Conservation (phyloP, 1,284 basidiomycete species). For the Neolentinus lepideus region DNA sequence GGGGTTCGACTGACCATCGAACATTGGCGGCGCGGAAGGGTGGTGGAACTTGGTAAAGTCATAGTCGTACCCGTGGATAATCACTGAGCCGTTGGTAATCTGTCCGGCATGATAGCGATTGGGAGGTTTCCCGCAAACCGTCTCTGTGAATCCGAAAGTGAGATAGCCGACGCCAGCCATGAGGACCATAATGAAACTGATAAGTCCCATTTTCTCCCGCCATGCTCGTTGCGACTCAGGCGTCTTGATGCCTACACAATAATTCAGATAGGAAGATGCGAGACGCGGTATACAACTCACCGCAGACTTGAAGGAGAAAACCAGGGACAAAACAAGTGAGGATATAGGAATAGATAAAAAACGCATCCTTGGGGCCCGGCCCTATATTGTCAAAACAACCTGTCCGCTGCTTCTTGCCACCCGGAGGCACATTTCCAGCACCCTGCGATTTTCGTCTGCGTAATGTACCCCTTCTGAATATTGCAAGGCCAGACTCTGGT, state of each 20-base stretch:
- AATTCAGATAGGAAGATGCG: constrained; percentile 4
- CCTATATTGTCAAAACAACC: constrained; percentile 65
- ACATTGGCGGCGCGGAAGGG: constrained; percentile 56
- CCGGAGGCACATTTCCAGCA: constrained; percentile 25
- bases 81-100: constrained; percentile 77
- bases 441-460: constrained; percentile 59
- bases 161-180: constrained; percentile 97
- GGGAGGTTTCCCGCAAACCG: constrained; percentile 84
- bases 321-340: constrained; percentile 82
- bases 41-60: constrained; percentile 86
- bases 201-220: constrained; percentile 96
- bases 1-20: constrained; percentile 80
- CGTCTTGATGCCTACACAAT: constrained; percentile 68
- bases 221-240: constrained; percentile 95
- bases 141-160: constrained; percentile 98
- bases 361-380: constrained; percentile 85
- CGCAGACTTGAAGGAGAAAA: constrained; percentile 60
- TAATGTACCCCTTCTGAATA: constrained; percentile 81
- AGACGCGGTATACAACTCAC: constrained; percentile 33
- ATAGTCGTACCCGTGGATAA: constrained; percentile 93
- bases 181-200: constrained; percentile 71
- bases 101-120: constrained; percentile 76
- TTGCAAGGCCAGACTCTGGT: constrained; percentile 79
- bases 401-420: constrained; percentile 34
- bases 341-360: constrained; percentile 95